Conservation (phyloP, 2,329 filamentous ascomycete genomes). For the Aspergillus nomiae region DNA sequence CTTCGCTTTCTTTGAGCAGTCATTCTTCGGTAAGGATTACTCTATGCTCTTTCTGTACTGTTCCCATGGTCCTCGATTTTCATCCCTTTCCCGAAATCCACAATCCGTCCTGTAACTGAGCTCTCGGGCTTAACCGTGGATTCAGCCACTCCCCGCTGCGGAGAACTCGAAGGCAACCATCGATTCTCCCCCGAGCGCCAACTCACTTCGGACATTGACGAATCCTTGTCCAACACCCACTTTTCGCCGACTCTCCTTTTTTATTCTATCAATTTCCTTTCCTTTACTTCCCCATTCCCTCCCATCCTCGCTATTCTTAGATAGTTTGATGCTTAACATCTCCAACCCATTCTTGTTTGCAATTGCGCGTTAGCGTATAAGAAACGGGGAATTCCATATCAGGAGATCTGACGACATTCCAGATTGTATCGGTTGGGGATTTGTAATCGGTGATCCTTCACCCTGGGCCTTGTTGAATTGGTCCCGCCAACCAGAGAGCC, state of each 20-base stretch:
- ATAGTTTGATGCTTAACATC: not conserved
- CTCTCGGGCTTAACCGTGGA: not conserved
- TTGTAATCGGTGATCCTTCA: conserved; percentile 20
- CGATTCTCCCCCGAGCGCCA: conserved; percentile 6
- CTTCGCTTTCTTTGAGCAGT: not conserved
- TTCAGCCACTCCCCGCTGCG: conserved; percentile 9
- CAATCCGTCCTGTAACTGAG: not conserved
- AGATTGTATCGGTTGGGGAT: conserved; percentile 14
- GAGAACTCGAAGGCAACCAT: conserved; percentile 14
- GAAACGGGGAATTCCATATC: conserved; percentile 2
- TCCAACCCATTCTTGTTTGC: not conserved
- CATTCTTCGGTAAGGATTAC: not conserved
- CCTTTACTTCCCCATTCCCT: not conserved
- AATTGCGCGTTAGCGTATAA: not conserved
- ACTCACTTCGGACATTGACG: conserved; percentile 5
- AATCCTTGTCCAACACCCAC: conserved; percentile 2
- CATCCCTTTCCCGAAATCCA: not conserved
- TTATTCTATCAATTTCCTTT: not conserved
- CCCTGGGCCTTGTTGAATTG: conserved; percentile 15
- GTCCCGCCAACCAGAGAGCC: conserved; percentile 13
- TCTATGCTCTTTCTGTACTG: not conserved
- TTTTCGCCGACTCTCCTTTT: conserved; percentile 1
- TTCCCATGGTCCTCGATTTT: not conserved
- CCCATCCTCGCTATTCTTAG: conserved; percentile 3
- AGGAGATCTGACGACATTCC: conserved; percentile 8